Evolutionary conservation across 2,329 filamentous ascomycete species (phyloP).

Genomic region (Pestalotiopsis sp.): DNA sequence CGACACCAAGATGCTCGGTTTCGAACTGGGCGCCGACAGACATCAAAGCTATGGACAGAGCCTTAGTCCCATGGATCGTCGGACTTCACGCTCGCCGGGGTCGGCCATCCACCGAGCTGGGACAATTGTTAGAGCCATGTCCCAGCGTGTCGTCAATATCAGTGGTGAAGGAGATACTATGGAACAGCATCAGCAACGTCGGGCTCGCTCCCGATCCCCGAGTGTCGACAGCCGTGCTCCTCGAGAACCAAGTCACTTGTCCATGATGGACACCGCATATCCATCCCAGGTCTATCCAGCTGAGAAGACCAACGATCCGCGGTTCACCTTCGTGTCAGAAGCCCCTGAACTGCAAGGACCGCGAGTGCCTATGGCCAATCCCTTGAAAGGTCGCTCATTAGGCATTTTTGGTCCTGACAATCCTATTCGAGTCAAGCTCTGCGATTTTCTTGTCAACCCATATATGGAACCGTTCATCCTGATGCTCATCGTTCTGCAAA

Average conservation of each 20-base stretch:
- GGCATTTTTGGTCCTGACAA: constrained; percentile 84
- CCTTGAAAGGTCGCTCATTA: constrained; percentile 82
- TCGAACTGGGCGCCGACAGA: constrained; percentile 62
- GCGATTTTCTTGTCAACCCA: constrained; percentile 84
- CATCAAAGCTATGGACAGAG: constrained; percentile 61
- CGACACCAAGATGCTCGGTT: constrained; percentile 57
- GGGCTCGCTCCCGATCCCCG: constrained; percentile 61
- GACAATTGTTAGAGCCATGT: constrained; percentile 83
- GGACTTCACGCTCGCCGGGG: constrained; percentile 65
- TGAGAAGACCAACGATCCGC: constrained; percentile 47
- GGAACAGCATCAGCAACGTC: constrained; percentile 71
- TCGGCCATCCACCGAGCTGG: constrained; percentile 68
- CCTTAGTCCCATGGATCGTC: constrained; percentile 53
- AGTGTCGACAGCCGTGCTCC: constrained; percentile 55
- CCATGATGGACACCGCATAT: constrained; percentile 54
- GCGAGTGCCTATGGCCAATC: constrained; percentile 62
- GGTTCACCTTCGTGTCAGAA: constrained; percentile 30
- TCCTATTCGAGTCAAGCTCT: constrained; percentile 72
- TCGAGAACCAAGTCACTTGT: constrained; percentile 43
- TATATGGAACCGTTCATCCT: constrained; percentile 86
- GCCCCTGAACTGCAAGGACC: constrained; percentile 31
- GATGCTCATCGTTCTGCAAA: constrained; percentile 84
- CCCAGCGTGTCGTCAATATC: constrained; percentile 95
- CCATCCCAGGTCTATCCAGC: constrained; percentile 48
- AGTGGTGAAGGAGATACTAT: constrained; percentile 88